Evolutionary conservation across 345 rosid species (phyloP).

Genomic region (Aquilaria sinensis): DNA sequence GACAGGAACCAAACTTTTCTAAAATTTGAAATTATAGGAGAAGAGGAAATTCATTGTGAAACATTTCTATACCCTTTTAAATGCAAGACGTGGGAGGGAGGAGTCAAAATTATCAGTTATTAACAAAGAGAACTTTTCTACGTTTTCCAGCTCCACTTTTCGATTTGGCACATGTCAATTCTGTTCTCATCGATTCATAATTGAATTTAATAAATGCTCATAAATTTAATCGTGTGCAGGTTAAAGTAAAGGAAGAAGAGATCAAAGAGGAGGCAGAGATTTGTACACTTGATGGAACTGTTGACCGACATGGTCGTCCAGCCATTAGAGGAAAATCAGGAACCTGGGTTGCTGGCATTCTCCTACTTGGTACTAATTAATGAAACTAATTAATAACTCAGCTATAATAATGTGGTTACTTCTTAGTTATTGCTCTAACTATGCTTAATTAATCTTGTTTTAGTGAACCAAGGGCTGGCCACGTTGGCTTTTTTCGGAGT

Average conservation of each 20-base stretch:
- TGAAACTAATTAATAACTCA: background rate
- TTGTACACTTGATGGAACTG: conserved; percentile 63
- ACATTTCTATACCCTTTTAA: too few relatives aligned
- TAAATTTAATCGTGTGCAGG: conserved; percentile 14
- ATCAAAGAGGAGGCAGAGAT: conserved; percentile 27
- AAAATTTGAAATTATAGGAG: too few relatives aligned
- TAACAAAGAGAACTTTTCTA: background rate
- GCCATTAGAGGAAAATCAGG: conserved; percentile 67
- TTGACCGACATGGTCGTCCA: conserved; percentile 71
- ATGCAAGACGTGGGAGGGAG: too few relatives aligned
- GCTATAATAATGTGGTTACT: background rate
- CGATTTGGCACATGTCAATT: conserved; percentile 10
- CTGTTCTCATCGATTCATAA: conserved; percentile 13
- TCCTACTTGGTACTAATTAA: conserved; percentile 54
- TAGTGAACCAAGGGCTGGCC: conserved; percentile 96
- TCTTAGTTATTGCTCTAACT: background rate
- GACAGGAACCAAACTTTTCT: too few relatives aligned
- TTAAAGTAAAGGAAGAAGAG: conserved; percentile 28
- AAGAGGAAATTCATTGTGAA: too few relatives aligned
- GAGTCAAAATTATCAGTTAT: background rate
- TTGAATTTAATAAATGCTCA: conserved; percentile 5
- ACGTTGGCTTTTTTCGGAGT: conserved; percentile 95
- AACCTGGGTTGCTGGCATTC: conserved; percentile 71
- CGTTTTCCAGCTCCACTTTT: conserved; percentile 2
- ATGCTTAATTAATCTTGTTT: background rate